Percentiles rank a stretch among this genome's conserved stretches.
Conservation (phyloP, 371 early-diverging fungal genomes). For the Saksenaea vasiformis region DNA sequence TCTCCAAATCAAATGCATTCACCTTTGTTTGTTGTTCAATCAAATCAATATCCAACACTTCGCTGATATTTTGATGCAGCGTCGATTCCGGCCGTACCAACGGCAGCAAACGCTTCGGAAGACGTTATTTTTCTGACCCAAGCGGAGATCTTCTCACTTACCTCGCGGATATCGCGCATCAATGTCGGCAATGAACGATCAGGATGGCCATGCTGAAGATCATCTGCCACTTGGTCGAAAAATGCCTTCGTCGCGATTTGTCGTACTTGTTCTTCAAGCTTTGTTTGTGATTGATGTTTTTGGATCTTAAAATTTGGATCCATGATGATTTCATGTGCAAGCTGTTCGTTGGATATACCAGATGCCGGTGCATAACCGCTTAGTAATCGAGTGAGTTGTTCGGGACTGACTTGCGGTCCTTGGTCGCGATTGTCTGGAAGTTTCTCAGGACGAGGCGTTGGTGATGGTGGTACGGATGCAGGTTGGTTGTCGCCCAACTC, state of each 20-base stretch:
- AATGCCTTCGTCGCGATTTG: conserved; percentile 64
- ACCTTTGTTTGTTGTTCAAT: conserved; percentile 59
- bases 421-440: neutral
- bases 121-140: neutral
- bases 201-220: conserved; percentile 48
- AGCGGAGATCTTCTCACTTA: conserved; percentile 19
- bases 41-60: conserved; percentile 58
- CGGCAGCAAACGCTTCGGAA: conserved; percentile 38
- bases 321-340: conserved; percentile 80
- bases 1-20: conserved; percentile 47
- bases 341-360: conserved; percentile 58
- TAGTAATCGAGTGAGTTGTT: conserved; percentile 31
- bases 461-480: conserved; percentile 19
- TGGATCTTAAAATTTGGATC: conserved; percentile 72
- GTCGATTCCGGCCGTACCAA: conserved; percentile 33
- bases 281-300: conserved; percentile 25
- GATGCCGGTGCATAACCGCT: conserved; percentile 21
- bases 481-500: neutral
- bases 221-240: conserved; percentile 58
- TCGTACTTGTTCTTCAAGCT: conserved; percentile 58
- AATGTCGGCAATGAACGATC: conserved; percentile 44
- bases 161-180: conserved; percentile 59
- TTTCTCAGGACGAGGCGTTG: conserved; percentile 22
- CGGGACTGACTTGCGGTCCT: conserved; percentile 4
- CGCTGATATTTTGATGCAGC: conserved; percentile 49